Conservation (phyloP, 148 eudicot species). For the Oxyria digyna region DNA sequence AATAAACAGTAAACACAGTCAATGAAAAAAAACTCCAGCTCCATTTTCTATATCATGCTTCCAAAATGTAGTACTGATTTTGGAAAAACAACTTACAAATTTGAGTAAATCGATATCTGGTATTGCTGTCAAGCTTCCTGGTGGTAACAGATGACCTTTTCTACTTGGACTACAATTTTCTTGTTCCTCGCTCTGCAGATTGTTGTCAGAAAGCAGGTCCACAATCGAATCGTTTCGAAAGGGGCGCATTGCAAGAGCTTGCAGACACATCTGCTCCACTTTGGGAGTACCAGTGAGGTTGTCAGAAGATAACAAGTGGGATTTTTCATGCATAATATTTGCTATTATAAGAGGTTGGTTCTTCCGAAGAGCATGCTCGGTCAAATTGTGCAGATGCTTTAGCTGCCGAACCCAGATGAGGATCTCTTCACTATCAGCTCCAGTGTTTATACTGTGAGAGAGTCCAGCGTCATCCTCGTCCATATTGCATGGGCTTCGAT, state of each 20-base stretch:
- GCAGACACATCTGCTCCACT: constrained; percentile 59
- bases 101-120: constrained; percentile 55
- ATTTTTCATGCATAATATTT: constrained; percentile 62
- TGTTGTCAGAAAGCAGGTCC: constrained; percentile 30
- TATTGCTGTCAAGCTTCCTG: constrained; percentile 17
- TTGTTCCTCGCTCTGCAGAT: constrained; percentile 23
- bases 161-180: constrained; percentile 29
- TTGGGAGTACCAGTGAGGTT: constrained; percentile 45
- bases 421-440: constrained; percentile 39
- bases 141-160: constrained; percentile 25
- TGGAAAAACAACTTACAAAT: constrained; percentile 38
- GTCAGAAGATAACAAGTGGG: constrained; percentile 26
- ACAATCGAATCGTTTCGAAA: constrained; percentile 36
- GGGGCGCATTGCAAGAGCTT: constrained; percentile 51
- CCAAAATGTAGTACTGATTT: neutral
- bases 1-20: neutral
- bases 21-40: neutral
- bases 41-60: neutral
- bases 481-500: constrained; percentile 16
- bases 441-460: constrained; percentile 26
- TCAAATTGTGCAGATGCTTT: constrained; percentile 51
- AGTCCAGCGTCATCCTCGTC: constrained; percentile 21
- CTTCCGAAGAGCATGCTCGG: constrained; percentile 74
- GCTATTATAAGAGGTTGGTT: constrained; percentile 62
- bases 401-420: constrained; percentile 39